These are phyloP conservation scores for Fusarium euwallaceae DNA, from an alignment of 2,329 filamentous ascomycete species.

Conservation along the genomic window DNA sequence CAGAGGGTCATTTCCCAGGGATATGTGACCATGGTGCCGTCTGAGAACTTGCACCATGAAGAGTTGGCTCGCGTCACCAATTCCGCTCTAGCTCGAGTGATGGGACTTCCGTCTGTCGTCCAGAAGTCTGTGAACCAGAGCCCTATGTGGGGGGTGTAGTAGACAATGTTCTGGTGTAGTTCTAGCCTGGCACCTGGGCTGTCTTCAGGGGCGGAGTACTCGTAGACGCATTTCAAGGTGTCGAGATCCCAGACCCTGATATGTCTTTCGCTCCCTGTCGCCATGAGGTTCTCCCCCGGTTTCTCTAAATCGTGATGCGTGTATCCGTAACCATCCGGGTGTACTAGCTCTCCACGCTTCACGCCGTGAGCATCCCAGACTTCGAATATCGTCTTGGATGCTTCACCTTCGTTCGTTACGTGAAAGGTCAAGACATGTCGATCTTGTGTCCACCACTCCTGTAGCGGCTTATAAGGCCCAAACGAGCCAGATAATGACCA, in stretches of 20 bases:
- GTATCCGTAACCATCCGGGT: background rate
- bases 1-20: background rate
- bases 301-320: background rate
- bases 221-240: background rate
- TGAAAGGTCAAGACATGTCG: background rate
- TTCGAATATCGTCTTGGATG: background rate
- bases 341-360: conserved; percentile 3
- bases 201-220: conserved; percentile 1
- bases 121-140: background rate
- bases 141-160: background rate
- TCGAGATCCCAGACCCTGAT: conserved; percentile 12
- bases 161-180: background rate
- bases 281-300: background rate
- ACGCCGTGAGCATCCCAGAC: conserved; percentile 17
- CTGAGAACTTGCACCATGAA: background rate
- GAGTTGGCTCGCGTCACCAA: background rate
- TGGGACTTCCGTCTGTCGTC: background rate
- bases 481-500: conserved; percentile 6
- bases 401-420: no score
- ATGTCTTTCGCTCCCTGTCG: background rate
- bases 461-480: background rate
- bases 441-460: background rate
- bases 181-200: background rate
- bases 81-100: background rate
- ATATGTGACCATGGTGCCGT: background rate